Evolutionary conservation across 2,329 filamentous ascomycete species (phyloP).

Genomic region (Periconia macrospinosa): DNA sequence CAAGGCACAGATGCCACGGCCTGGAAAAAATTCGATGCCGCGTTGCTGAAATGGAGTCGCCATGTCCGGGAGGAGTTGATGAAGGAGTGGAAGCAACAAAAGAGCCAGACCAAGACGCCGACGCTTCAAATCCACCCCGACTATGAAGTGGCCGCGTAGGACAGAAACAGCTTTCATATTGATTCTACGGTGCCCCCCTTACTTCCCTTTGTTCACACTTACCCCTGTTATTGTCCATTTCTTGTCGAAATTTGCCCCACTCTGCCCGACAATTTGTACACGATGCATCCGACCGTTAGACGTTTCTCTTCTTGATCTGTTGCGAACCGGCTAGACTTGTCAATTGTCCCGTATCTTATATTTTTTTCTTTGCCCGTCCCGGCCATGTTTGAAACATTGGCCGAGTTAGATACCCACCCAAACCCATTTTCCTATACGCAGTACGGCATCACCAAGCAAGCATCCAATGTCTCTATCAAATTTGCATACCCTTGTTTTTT

Average conservation of each 20-base stretch:
- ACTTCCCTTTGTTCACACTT: constrained; percentile 31
- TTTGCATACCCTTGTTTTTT: no score
- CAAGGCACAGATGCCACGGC: constrained; percentile 69
- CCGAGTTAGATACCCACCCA: not conserved
- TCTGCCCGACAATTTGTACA: constrained; percentile 13
- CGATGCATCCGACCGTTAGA: constrained; percentile 24
- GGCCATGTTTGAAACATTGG: not conserved
- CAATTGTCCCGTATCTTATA: not conserved
- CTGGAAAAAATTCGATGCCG: constrained; percentile 82
- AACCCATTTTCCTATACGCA: no score
- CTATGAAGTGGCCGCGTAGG: constrained; percentile 22
- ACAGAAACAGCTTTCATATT: not conserved
- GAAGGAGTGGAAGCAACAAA: constrained; percentile 63
- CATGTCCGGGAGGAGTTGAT: constrained; percentile 82
- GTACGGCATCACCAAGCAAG: not conserved
- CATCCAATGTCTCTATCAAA: not conserved
- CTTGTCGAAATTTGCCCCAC: not conserved
- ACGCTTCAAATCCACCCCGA: constrained; percentile 43
- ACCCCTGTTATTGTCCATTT: not conserved
- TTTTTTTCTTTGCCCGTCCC: not conserved
- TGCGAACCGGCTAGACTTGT: not conserved
- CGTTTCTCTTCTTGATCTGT: constrained; percentile 5
- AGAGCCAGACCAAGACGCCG: constrained; percentile 39
- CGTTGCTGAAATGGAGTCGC: constrained; percentile 80
- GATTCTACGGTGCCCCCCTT: not conserved